Conservation (phyloP, 306 rosid genomes). For the Acacia confusa region DNA sequence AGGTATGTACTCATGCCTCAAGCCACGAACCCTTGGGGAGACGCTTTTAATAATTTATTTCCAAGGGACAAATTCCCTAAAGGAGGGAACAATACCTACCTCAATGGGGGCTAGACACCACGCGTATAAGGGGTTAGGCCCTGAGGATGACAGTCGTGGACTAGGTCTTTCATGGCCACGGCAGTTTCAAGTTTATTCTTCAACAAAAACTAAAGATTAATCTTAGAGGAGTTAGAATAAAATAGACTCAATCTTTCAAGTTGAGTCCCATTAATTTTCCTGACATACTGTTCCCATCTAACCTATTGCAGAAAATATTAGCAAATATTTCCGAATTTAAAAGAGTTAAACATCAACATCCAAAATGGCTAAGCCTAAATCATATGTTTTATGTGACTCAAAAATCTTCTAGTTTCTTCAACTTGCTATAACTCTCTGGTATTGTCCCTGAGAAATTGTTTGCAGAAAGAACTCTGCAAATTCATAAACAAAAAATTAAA, state of each 20-base stretch:
- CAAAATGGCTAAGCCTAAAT: background rate
- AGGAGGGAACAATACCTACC: too few species aligned
- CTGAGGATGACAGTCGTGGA: too few species aligned
- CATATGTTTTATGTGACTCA: slow-evolving; percentile 40
- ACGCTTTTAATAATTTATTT: too few species aligned
- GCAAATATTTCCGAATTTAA: slow-evolving; percentile 17
- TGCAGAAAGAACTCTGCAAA: slow-evolving; percentile 54
- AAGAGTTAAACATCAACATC: background rate
- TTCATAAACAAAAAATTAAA: background rate
- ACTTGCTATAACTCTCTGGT: slow-evolving; percentile 54
- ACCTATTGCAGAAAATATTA: background rate
- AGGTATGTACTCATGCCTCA: too few species aligned
- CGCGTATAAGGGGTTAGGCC: too few species aligned
- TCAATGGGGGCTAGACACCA: too few species aligned
- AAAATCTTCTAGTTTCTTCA: slow-evolving; percentile 65
- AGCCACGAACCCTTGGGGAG: too few species aligned
- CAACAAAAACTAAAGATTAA: slow-evolving; percentile 7
- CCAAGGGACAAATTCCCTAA: too few species aligned
- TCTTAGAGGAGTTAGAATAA: background rate
- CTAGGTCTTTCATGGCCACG: too few species aligned
- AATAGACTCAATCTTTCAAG: slow-evolving; percentile 55
- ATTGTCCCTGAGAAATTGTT: slow-evolving; percentile 71
- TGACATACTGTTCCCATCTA: background rate
- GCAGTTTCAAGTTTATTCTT: background rate
- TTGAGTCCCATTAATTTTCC: slow-evolving; percentile 51